Percentiles rank a stretch among this genome's conserved stretches.
These are phyloP conservation scores for Podospora didyma DNA, from an alignment of 495 filamentous ascomycete species.

Conservation along the genomic window DNA sequence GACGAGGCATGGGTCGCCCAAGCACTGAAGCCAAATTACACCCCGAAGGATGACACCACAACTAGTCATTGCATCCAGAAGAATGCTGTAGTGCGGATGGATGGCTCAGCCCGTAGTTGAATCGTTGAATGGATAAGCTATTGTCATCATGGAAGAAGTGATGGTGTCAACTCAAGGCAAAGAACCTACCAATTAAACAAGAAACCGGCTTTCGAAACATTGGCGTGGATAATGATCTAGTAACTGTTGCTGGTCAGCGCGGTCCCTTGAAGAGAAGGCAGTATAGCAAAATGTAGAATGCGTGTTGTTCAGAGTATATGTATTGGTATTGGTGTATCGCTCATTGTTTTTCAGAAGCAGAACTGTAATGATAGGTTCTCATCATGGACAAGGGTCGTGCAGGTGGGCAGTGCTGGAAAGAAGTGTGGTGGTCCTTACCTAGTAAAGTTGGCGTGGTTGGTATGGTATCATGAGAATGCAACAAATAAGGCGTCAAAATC, in stretches of 20 bases:
- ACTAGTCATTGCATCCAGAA: constrained; percentile 68
- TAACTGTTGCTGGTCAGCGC: constrained; percentile 13
- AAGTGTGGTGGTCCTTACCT: constrained; percentile 15
- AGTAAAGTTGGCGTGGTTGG: neutral
- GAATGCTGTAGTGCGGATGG: constrained; percentile 72
- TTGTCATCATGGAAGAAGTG: constrained; percentile 73
- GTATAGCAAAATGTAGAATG: neutral
- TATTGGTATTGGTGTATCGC: constrained; percentile 60
- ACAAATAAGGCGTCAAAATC: neutral
- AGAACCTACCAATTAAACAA: constrained; percentile 3
- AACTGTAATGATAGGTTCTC: constrained; percentile 78
- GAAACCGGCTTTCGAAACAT: too few relatives aligned
- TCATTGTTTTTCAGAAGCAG: constrained; percentile 86
- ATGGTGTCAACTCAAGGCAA: too few relatives aligned
- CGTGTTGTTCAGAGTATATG: constrained; percentile 57
- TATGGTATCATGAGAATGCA: neutral
- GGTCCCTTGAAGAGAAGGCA: constrained; percentile 2
- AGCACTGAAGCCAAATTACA: constrained; percentile 48
- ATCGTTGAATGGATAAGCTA: constrained; percentile 99
- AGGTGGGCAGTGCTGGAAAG: neutral
- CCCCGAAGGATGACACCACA: constrained; percentile 68
- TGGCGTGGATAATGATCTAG: neutral
- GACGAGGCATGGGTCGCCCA: constrained; percentile 33
- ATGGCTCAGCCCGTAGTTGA: constrained; percentile 63
- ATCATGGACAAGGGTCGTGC: constrained; percentile 63